phyloP scores from a whole-genome alignment of 2,329 filamentous ascomycete genomes.

The Nemania sp. region DNA sequence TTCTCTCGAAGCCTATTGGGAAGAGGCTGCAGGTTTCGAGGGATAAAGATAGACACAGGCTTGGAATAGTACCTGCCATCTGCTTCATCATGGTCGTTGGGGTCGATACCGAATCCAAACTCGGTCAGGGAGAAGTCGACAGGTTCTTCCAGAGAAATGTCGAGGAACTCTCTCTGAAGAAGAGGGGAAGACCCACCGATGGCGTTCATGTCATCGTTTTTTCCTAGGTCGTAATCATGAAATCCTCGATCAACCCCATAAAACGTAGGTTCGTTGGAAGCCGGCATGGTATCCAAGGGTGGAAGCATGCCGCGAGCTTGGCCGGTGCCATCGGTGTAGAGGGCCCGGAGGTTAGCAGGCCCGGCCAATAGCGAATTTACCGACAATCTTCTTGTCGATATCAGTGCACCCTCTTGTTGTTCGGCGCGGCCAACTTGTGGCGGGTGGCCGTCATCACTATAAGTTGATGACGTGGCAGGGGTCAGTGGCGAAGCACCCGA shows the following conservation, averaged over 20 bases:
- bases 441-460: slow-evolving; percentile 43
- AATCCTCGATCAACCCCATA: slow-evolving; percentile 75
- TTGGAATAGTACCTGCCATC: slow-evolving; percentile 70
- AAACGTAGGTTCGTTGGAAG: slow-evolving; percentile 46
- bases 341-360: slow-evolving; percentile 44
- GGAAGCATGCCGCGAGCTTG: slow-evolving; percentile 32
- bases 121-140: slow-evolving; percentile 43
- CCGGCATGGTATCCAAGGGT: slow-evolving; percentile 32
- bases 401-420: slow-evolving; percentile 26
- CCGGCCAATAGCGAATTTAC: slow-evolving; percentile 67
- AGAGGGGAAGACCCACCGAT: slow-evolving; percentile 52
- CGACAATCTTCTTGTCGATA: slow-evolving; percentile 53
- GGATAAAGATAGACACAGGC: slow-evolving; percentile 64
- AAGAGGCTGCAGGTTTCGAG: slow-evolving; percentile 52
- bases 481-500: slow-evolving; percentile 43
- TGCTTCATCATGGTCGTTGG: slow-evolving; percentile 56
- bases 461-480: slow-evolving; percentile 45
- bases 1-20: slow-evolving; percentile 66
- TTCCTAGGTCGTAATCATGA: slow-evolving; percentile 69
- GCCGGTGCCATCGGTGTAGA: slow-evolving; percentile 29
- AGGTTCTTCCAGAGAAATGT: slow-evolving; percentile 39
- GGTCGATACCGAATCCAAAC: slow-evolving; percentile 52
- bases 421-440: slow-evolving; percentile 29
- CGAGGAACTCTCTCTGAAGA: slow-evolving; percentile 34
- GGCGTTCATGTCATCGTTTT: slow-evolving; percentile 71